Evolutionary conservation across 139 green algal species (phyloP).

Genomic region (Chlorella ohadii): DNA sequence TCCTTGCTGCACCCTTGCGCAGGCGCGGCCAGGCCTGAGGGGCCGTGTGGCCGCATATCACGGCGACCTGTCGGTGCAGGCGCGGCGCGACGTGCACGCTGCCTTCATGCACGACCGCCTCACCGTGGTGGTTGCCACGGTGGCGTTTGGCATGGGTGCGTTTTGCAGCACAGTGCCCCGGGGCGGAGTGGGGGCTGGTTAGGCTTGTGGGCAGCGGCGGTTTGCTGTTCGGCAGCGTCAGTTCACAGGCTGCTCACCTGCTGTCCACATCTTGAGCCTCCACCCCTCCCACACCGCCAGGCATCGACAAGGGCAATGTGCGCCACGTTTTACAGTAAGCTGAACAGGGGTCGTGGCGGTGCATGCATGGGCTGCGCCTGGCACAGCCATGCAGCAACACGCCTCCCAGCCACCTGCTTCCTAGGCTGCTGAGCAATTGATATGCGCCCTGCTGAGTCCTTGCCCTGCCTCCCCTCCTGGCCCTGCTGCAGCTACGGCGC

Average conservation of each 20-base stretch:
- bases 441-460: too few species aligned
- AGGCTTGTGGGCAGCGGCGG: too few species aligned
- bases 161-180: too few species aligned
- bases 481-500: conserved; percentile 24
- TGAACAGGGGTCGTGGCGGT: not conserved
- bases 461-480: too few species aligned
- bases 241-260: too few species aligned
- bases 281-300: not conserved
- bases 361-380: not conserved
- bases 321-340: not conserved
- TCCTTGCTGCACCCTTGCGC: not conserved
- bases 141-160: too few species aligned
- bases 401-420: not conserved
- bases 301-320: conserved; percentile 31
- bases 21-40: conserved; percentile 5
- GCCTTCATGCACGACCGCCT: conserved; percentile 64
- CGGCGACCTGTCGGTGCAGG: conserved; percentile 37
- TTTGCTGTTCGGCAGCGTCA: too few species aligned
- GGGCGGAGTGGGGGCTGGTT: too few species aligned
- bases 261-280: too few species aligned
- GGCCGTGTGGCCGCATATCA: conserved; percentile 53
- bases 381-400: not conserved
- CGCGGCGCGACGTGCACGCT: conserved; percentile 51
- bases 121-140: not conserved
- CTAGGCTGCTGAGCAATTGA: not conserved